Base-by-base conservation (phyloP, 805 yeast species). In the Candida rishiriensis region DNA sequence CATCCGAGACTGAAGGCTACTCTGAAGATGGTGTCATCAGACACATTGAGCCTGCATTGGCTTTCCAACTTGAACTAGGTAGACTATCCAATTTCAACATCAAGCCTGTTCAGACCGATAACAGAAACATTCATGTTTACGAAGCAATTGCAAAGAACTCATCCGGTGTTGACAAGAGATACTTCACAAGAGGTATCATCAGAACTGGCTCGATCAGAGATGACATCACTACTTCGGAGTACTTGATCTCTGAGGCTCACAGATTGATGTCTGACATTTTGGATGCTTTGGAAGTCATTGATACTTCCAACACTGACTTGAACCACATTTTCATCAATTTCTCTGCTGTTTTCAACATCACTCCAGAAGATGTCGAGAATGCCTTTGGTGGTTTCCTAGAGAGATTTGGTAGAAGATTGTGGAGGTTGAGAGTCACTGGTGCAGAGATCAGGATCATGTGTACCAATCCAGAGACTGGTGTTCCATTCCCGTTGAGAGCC, bases 301-400 rank as follows among this genome's bases (percentile, higher is more conserved):
- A 93, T 56, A 88, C 97, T 41, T 80, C 93, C 12, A 91, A 93
- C 69, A 87, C 97, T 15, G 99, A 93, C 64, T 74, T 93, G 73
- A 93, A 93, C 69, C 98, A 93, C 64, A 93, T 93, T 52, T 93
- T 93, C 73, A 91, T 93, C 68, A 91, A 93, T 71, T 93, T 93
- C 69, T 85, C 97, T 42, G 96, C 97, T 52, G 91, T 88, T 30
- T 93, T 95, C 76, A 89, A 89, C 54, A 86, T 93, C 46, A 81
- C 88, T 48, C 97, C 98, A 38, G 87, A 85, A 57, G 98, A 93
- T 69, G 97, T 93, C 49, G 97, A 91, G 69, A 89, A 88, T 50
- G 97, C 99, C 3, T 90, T 93, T 67, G 98, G 96, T 53, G 95
- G 97, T 16, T 93, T 93, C 81, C 75, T 93, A 70, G 97, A 91